phyloP scores from a whole-genome alignment of 2,329 filamentous ascomycete species.

The Metarhizium humberi region DNA sequence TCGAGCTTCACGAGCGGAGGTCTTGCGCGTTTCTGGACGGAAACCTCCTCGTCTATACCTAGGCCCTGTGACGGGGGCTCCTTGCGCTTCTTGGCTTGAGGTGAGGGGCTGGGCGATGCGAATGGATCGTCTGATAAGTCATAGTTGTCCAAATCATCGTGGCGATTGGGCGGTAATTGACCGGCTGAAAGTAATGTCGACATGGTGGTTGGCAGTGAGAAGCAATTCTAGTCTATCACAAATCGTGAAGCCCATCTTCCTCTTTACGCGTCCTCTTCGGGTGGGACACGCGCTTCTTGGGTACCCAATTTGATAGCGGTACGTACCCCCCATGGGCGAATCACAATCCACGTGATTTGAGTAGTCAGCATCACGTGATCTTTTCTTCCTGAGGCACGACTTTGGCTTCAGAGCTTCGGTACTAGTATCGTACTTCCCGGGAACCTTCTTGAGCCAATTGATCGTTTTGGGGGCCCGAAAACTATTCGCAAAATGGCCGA shows the following conservation, averaged over 20 bases:
- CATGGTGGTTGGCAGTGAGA: constrained; percentile 9
- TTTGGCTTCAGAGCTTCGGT: constrained; percentile 13
- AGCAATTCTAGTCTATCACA: too few species aligned
- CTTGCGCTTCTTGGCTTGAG: constrained; percentile 37
- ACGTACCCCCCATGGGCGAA: not conserved
- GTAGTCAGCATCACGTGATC: constrained; percentile 18
- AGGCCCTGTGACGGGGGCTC: constrained; percentile 41
- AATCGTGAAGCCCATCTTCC: not conserved
- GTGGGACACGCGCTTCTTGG: constrained; percentile 7
- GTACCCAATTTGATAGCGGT: not conserved
- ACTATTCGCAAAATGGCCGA: constrained; percentile 27
- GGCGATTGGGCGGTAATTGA: constrained; percentile 9
- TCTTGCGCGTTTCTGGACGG: constrained; percentile 65
- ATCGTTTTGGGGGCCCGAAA: constrained; percentile 16
- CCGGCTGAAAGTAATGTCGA: constrained; percentile 13
- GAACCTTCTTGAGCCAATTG: constrained; percentile 9
- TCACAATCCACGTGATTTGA: constrained; percentile 4
- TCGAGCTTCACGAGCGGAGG: constrained; percentile 77
- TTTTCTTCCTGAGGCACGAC: constrained; percentile 16
- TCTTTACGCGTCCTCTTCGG: constrained; percentile 9
- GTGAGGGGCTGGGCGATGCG: constrained; percentile 32
- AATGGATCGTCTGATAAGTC: constrained; percentile 51
- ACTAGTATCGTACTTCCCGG: constrained; percentile 4
- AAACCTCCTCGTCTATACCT: constrained; percentile 80
- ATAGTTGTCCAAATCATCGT: constrained; percentile 69